Percentiles rank a stretch among this genome's conserved stretches.
phyloP scores from a whole-genome alignment of 805 yeast genomes.

The Saturnispora dispora region DNA sequence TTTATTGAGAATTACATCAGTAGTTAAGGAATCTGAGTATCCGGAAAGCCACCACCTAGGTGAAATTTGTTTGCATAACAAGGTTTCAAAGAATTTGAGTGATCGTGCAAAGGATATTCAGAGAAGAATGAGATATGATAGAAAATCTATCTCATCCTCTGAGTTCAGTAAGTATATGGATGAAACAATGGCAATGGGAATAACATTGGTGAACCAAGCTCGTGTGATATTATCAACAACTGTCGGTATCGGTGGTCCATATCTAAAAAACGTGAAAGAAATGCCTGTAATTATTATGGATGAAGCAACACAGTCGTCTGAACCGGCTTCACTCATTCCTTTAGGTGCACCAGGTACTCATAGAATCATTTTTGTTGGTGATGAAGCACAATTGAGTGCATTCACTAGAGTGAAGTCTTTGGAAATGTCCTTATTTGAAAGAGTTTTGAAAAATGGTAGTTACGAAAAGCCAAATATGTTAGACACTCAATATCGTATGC shows the following conservation, averaged over 20 bases:
- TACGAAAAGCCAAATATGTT: slow-evolving; percentile 56
- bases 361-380: slow-evolving; percentile 67
- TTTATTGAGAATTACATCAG: slow-evolving; percentile 50
- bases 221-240: slow-evolving; percentile 66
- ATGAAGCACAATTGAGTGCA: slow-evolving; percentile 65
- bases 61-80: slow-evolving; percentile 56
- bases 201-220: slow-evolving; percentile 48
- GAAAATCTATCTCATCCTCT: slow-evolving; percentile 31
- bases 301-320: slow-evolving; percentile 71
- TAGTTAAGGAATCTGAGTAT: slow-evolving; percentile 55
- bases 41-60: slow-evolving; percentile 44
- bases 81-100: slow-evolving; percentile 43
- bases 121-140: slow-evolving; percentile 35
- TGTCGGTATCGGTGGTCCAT: slow-evolving; percentile 62
- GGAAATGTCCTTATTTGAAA: slow-evolving; percentile 59
- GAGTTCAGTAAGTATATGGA: slow-evolving; percentile 43
- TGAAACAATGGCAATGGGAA: slow-evolving; percentile 16
- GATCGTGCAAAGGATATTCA: slow-evolving; percentile 34
- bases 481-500: slow-evolving; percentile 92
- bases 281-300: slow-evolving; percentile 66
- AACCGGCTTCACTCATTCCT: slow-evolving; percentile 63
- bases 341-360: slow-evolving; percentile 58
- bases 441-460: slow-evolving; percentile 54
- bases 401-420: slow-evolving; percentile 60
- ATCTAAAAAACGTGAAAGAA: slow-evolving; percentile 40